Evolutionary conservation across 345 rosid genomes (phyloP).

Genomic region (Corchorus olitorius): DNA sequence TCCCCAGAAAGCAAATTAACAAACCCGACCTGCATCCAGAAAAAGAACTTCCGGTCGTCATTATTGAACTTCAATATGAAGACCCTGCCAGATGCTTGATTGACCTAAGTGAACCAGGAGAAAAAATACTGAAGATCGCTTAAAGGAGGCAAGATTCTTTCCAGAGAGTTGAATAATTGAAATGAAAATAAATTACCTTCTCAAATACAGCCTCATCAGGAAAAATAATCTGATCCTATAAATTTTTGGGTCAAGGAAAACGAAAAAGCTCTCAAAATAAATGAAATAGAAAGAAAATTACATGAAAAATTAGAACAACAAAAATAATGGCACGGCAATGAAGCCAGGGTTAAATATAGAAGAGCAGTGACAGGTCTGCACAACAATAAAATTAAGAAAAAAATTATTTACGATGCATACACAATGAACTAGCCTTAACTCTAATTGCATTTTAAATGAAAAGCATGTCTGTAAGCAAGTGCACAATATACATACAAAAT

Average conservation of each 20-base stretch:
- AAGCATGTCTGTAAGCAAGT: background rate
- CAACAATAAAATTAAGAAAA: background rate
- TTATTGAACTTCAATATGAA: conserved; percentile 85
- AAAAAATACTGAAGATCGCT: background rate
- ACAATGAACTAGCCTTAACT: background rate
- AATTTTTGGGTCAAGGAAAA: conserved; percentile 56
- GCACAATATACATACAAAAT: background rate
- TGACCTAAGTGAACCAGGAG: conserved; percentile 53
- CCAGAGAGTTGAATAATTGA: background rate
- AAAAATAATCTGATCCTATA: conserved; percentile 88
- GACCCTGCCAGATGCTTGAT: conserved; percentile 87
- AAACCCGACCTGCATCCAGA: conserved; percentile 85
- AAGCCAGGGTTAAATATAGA: background rate
- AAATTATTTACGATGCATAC: background rate
- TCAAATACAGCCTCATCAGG: conserved; percentile 95
- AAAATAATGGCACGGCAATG: background rate
- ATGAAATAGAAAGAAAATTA: background rate
- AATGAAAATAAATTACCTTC: conserved; percentile 53
- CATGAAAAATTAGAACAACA: conserved; percentile 15
- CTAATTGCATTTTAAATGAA: background rate
- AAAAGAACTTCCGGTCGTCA: conserved; percentile 84
- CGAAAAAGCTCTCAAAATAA: background rate
- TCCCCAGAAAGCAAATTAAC: conserved; percentile 5
- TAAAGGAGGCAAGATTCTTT: background rate
- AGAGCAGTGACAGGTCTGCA: background rate